Base-by-base conservation (phyloP, 2,329 filamentous ascomycete species). In the Rutstroemia sp. region DNA sequence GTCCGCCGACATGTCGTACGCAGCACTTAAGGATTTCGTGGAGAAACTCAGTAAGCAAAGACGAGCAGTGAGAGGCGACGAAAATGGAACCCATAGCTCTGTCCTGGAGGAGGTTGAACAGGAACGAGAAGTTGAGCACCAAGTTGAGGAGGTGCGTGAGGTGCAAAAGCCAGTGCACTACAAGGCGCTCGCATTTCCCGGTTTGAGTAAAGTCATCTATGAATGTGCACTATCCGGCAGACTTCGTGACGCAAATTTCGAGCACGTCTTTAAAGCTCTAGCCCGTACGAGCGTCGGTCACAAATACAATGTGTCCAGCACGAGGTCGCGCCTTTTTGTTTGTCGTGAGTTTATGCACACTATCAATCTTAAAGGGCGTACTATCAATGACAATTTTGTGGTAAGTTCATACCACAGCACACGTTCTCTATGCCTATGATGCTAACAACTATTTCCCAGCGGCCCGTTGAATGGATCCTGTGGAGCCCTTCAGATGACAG, bases 381-480 rank as follows among this genome's bases (percentile, higher is more conserved):
- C 30, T 9, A 12, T 12, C 4, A 34, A 72, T 53, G 74, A 77
- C 49, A 69, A 74, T 23, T 77, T 75, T 51, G 51, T 71, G 58
- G 70, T 69, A 65, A 64, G 52, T 42, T 27, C 2, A 27, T 27
- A 27, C 25, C 17, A 7, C 7, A 10, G 3, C 19, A 17, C 4
- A 5, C 10, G 10, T 14, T 10, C 10, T 6, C 5, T 3, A 7
- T 30, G 16, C 10, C n/a, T 4, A 8, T 16, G 7, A 23, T 30
- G 30, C 30, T 39, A 34, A 34, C 30, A 34, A 7, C 14, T 17
- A 39, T 60, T 27, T 56, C 71, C 21, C 50, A 64, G 61, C 73
- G 77, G 1, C 69, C 78, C 0, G 79, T 85, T 0, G 78, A 83
- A 25, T 88, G 82, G 83, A 64, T 88, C 2, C 67, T 88, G 0